Percentiles rank a stretch among this genome's conserved stretches.
Conservation (phyloP, 768 basidiomycete genomes). For the Suillus occidentalis region DNA sequence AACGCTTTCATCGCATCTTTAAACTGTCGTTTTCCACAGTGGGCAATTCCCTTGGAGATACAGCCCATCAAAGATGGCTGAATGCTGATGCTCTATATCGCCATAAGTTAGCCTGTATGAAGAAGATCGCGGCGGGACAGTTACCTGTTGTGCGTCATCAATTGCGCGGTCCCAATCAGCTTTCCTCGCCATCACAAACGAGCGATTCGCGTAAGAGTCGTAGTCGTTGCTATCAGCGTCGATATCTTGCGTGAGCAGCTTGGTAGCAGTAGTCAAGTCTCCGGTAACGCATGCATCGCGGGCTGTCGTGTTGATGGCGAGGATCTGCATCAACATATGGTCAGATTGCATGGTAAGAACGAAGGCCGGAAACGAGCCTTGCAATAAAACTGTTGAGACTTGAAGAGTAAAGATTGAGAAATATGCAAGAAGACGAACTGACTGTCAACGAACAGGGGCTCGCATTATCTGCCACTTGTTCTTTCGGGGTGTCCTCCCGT, state of each 20-base stretch:
- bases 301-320: not conserved
- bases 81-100: not conserved
- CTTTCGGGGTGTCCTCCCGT: not conserved
- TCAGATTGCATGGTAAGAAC: not conserved
- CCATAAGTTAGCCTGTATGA: not conserved
- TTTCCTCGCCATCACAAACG: not conserved
- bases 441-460: not conserved
- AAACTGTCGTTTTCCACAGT: not conserved
- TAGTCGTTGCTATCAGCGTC: not conserved
- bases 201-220: not conserved
- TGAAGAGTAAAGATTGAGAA: not conserved
- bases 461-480: not conserved
- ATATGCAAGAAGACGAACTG: not conserved
- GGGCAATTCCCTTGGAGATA: not conserved
- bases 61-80: not conserved
- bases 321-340: not conserved
- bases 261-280: not conserved
- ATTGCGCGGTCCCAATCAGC: not conserved
- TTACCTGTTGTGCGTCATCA: not conserved
- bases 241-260: not conserved
- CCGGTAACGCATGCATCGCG: not conserved
- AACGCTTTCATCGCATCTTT: not conserved
- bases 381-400: not conserved
- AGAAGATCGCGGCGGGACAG: not conserved
- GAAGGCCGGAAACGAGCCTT: not conserved